Conservation (phyloP, 495 filamentous ascomycete species). For the Tuber aestivum region DNA sequence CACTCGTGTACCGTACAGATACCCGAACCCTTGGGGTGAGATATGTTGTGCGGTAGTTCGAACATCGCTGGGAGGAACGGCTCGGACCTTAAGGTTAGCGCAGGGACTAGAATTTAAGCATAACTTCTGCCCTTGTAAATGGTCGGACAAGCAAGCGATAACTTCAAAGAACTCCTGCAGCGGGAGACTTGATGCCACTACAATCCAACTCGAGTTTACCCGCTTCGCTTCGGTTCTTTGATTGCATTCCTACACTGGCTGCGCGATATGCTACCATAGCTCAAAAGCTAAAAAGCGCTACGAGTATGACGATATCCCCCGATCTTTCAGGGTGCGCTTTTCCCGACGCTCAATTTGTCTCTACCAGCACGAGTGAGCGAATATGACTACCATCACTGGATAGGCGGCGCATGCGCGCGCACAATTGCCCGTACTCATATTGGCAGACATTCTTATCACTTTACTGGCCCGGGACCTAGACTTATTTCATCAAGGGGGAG, state of each 20-base stretch:
- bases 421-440: not conserved
- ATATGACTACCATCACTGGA: not conserved
- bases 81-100: not conserved
- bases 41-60: not conserved
- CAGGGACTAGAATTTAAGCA: not conserved
- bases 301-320: not conserved
- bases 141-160: not conserved
- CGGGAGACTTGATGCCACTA: not conserved
- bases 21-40: not conserved
- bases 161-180: not conserved
- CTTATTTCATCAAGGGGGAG: not conserved
- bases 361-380: not conserved
- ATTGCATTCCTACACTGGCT: not conserved
- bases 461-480: not conserved
- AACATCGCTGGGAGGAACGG: not conserved
- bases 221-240: not conserved
- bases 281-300: not conserved
- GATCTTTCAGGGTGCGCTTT: not conserved
- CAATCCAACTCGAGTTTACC: not conserved
- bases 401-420: not conserved
- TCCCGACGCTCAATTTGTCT: not conserved
- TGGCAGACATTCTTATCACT: not conserved
- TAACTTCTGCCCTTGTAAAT: not conserved
- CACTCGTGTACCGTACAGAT: not conserved
- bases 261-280: not conserved